These are phyloP conservation scores for thale cress (Arabidopsis thaliana) DNA, from an alignment of 345 rosid genomes.

Conservation along the genomic window DNA sequence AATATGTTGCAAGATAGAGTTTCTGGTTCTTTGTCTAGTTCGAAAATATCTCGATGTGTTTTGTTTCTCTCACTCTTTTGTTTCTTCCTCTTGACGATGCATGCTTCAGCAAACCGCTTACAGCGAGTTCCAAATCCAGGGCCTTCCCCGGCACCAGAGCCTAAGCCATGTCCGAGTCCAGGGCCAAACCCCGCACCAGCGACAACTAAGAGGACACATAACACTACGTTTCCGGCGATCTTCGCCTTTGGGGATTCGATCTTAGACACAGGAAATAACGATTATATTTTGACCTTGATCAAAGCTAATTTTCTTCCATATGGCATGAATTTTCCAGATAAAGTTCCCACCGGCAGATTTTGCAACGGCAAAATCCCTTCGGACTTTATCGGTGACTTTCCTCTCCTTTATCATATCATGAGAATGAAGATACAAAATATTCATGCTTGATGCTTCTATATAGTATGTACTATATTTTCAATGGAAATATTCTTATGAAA, in stretches of 20 bases:
- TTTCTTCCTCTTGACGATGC: slow-evolving; percentile 18
- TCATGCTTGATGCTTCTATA: slow-evolving; percentile 16
- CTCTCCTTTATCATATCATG: not conserved
- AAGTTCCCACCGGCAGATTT: slow-evolving; percentile 62
- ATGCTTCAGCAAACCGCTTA: slow-evolving; percentile 34
- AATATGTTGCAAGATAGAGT: slow-evolving; percentile 27
- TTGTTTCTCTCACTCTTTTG: slow-evolving; percentile 23
- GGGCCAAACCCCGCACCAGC: not conserved
- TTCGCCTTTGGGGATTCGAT: slow-evolving; percentile 64
- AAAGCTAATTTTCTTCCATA: slow-evolving; percentile 61
- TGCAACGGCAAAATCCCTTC: slow-evolving; percentile 59
- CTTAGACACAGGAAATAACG: slow-evolving; percentile 68
- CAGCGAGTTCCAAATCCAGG: not conserved
- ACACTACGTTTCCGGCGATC: slow-evolving; percentile 44
- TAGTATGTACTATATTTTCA: not conserved
- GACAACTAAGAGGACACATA: slow-evolving; percentile 15
- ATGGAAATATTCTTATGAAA: slow-evolving; percentile 2
- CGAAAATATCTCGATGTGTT: slow-evolving; percentile 24
- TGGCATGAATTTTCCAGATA: slow-evolving; percentile 55
- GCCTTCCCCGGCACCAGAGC: not conserved
- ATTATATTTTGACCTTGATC: slow-evolving; percentile 44
- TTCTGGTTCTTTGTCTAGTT: slow-evolving; percentile 22
- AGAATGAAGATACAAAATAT: not conserved
- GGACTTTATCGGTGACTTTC: slow-evolving; percentile 52
- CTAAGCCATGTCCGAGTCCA: not conserved